These are phyloP conservation scores for Cryphonectria carpinicola DNA, from an alignment of 2,329 filamentous ascomycete species.

Conservation along the genomic window DNA sequence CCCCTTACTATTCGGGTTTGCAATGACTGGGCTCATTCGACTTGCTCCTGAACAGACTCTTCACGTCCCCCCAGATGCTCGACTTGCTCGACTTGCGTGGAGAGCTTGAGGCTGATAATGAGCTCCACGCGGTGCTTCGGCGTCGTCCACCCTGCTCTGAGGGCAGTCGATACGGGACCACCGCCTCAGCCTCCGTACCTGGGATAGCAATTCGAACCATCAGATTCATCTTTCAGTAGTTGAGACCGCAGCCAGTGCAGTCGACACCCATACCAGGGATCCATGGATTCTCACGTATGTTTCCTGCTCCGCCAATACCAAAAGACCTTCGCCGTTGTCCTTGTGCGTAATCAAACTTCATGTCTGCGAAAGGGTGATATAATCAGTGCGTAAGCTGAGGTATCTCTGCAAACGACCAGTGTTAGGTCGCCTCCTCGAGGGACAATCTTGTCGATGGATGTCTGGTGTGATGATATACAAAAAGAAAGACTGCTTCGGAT, in stretches of 20 bases:
- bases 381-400: background rate
- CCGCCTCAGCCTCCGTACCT: constrained; percentile 21
- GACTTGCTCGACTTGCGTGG: background rate
- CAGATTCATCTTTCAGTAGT: too few species aligned
- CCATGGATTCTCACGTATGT: constrained; percentile 15
- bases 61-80: constrained; percentile 1
- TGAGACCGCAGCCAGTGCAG: background rate
- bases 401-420: background rate
- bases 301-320: constrained; percentile 24
- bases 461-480: background rate
- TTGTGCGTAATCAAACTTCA: background rate
- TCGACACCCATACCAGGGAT: background rate
- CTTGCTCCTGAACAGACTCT: constrained; percentile 10
- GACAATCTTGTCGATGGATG: background rate
- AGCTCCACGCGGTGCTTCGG: constrained; percentile 20
- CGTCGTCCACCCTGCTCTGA: constrained; percentile 15
- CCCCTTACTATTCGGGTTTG: background rate
- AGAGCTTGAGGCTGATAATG: constrained; percentile 2
- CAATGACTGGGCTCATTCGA: background rate
- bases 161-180: constrained; percentile 6
- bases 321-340: constrained; percentile 15
- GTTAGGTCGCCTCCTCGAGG: background rate
- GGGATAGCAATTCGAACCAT: background rate
- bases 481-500: background rate
- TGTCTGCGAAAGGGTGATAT: background rate